Evolutionary conservation across 371 early-diverging fungal species (phyloP).

Genomic region (Saksenaea vasiformis): DNA sequence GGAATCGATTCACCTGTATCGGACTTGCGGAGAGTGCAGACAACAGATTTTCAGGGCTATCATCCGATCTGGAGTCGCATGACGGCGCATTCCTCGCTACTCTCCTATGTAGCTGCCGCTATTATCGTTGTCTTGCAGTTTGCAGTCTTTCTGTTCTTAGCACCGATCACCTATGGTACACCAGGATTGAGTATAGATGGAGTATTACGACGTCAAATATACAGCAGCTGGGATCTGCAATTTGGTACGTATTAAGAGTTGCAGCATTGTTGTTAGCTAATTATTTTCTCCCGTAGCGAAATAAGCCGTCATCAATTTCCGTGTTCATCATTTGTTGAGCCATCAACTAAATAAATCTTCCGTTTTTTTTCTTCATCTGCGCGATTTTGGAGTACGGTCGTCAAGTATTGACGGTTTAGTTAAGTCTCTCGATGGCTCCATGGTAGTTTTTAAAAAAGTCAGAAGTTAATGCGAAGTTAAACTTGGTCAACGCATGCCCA

Average conservation of each 20-base stretch:
- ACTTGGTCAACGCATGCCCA: too few relatives aligned
- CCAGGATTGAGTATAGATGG: slow-evolving; percentile 57
- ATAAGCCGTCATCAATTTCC: background rate
- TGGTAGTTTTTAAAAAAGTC: too few relatives aligned
- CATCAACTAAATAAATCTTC: background rate
- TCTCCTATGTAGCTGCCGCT: slow-evolving; percentile 42
- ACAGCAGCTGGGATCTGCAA: slow-evolving; percentile 83
- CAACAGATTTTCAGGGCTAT: slow-evolving; percentile 14
- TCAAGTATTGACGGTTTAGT: too few relatives aligned
- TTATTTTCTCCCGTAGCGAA: background rate
- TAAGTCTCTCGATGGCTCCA: too few relatives aligned
- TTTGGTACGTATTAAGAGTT: slow-evolving; percentile 54
- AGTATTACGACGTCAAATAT: slow-evolving; percentile 69
- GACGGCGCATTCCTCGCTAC: slow-evolving; percentile 20
- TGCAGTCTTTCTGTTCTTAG: slow-evolving; percentile 59
- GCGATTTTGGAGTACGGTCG: background rate
- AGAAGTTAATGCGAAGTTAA: too few relatives aligned
- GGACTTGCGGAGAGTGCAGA: slow-evolving; percentile 28
- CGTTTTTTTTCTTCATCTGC: background rate
- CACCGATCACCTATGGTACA: slow-evolving; percentile 71
- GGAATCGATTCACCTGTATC: slow-evolving; percentile 64
- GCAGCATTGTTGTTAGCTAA: background rate
- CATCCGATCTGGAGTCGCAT: slow-evolving; percentile 15
- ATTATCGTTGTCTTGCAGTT: slow-evolving; percentile 50
- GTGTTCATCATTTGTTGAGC: background rate